Percentiles rank a stretch among this genome's conserved stretches.
Evolutionary conservation across 371 early-diverging fungal genomes (phyloP).

Genomic region (Apophysomyces ossiformis): DNA sequence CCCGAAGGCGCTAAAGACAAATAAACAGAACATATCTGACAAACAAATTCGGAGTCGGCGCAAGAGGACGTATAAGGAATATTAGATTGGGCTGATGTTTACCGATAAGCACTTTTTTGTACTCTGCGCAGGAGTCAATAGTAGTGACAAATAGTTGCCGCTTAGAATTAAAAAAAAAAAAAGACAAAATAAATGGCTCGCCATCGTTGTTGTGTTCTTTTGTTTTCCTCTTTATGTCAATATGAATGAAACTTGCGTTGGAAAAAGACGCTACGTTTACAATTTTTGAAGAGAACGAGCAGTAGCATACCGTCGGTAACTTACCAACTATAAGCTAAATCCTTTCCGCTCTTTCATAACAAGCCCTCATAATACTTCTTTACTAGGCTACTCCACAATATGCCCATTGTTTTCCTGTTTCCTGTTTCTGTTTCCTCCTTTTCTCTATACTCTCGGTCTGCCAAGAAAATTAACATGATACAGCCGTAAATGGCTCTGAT

Average conservation of each 20-base stretch:
- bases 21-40: neutral
- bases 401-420: neutral
- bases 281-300: too few species aligned
- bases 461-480: conserved; percentile 4
- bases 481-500: neutral
- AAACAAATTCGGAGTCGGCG: neutral
- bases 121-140: conserved; percentile 4
- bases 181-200: neutral
- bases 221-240: too few species aligned
- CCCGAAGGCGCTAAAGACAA: neutral
- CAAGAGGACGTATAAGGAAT: neutral
- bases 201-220: too few species aligned
- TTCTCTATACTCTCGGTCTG: conserved; percentile 3
- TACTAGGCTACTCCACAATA: neutral
- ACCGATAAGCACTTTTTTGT: neutral
- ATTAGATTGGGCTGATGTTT: neutral
- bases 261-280: too few species aligned
- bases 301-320: too few species aligned
- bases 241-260: too few species aligned
- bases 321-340: too few species aligned
- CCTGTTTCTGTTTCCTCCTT: neutral
- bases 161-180: neutral
- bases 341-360: neutral
- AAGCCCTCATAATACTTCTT: neutral
- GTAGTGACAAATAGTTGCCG: neutral